Conservation (phyloP, 2,329 filamentous ascomycete genomes). For the Diplocarpon rosae region DNA sequence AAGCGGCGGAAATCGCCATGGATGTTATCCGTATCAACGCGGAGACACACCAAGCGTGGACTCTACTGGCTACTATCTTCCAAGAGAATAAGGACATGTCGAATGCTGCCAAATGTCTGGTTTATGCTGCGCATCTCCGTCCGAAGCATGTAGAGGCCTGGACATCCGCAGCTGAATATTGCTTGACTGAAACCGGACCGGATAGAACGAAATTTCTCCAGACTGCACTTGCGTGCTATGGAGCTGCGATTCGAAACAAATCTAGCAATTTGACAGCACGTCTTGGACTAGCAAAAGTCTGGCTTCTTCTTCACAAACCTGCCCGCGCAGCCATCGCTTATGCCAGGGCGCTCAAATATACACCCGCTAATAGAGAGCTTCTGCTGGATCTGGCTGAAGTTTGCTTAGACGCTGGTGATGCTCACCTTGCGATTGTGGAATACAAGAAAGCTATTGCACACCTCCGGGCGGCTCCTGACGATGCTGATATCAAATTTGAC, state of each 20-base stretch:
- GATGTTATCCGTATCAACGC: constrained; percentile 60
- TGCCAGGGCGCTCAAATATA: constrained; percentile 24
- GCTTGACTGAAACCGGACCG: constrained; percentile 3
- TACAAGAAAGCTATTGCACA: constrained; percentile 27
- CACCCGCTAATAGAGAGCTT: constrained; percentile 28
- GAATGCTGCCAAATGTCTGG: constrained; percentile 46
- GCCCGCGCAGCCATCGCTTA: neutral
- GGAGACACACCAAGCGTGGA: constrained; percentile 56
- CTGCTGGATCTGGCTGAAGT: constrained; percentile 27
- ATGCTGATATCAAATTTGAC: constrained; percentile 12
- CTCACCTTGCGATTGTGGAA: constrained; percentile 25
- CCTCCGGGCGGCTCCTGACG: constrained; percentile 12
- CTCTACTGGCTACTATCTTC: constrained; percentile 48
- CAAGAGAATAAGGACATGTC: constrained; percentile 46
- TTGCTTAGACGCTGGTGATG: constrained; percentile 27
- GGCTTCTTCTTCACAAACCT: neutral
- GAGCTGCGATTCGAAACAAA: neutral
- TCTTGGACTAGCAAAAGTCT: neutral
- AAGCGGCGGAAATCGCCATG: constrained; percentile 45
- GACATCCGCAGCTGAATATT: constrained; percentile 32
- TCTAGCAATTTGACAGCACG: neutral
- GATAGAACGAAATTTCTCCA: neutral
- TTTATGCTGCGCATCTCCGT: constrained; percentile 51
- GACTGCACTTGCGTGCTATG: neutral
- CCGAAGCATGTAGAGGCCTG: constrained; percentile 49